These are phyloP conservation scores for Chalciporus sp. DNA, from an alignment of 1,284 basidiomycete species.

Conservation along the genomic window DNA sequence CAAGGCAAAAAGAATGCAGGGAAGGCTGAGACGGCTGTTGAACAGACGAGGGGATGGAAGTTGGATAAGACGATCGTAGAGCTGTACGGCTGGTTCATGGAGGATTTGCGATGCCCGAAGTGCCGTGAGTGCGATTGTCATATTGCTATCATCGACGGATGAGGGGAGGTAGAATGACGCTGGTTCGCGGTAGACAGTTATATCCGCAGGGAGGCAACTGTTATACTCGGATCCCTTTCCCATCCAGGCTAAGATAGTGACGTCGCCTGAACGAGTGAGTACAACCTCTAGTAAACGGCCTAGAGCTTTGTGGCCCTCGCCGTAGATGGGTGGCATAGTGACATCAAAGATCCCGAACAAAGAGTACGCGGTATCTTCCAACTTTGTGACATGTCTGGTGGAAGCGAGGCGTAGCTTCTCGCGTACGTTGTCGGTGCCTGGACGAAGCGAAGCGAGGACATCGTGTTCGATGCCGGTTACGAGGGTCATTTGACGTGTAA, in stretches of 20 bases:
- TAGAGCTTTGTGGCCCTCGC: constrained; percentile 22
- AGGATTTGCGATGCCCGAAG: neutral
- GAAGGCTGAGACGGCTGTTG: no score
- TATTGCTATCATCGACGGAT: constrained; percentile 9
- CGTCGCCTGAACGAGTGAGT: constrained; percentile 19
- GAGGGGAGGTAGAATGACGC: constrained; percentile 9
- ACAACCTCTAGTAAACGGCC: constrained; percentile 23
- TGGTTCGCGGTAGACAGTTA: constrained; percentile 17
- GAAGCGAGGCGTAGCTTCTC: constrained; percentile 26
- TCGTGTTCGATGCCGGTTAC: constrained; percentile 14
- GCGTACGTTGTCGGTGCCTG: constrained; percentile 20
- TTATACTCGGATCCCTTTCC: constrained; percentile 25
- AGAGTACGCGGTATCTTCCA: constrained; percentile 25
- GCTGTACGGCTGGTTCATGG: constrained; percentile 13
- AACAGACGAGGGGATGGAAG: no score
- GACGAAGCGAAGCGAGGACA: constrained; percentile 14
- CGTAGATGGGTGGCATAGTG: constrained; percentile 19
- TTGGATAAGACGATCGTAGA: constrained; percentile 18
- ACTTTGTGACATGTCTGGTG: constrained; percentile 15
- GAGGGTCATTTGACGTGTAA: constrained; percentile 22
- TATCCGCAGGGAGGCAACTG: constrained; percentile 24
- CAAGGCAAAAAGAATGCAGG: no score
- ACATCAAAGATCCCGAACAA: constrained; percentile 26
- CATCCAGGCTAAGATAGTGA: constrained; percentile 20
- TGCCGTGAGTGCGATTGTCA: constrained; percentile 8